Evolutionary conservation across 371 early-diverging fungal genomes (phyloP).

Genomic region (Homolaphlyctis polyrhiza): DNA sequence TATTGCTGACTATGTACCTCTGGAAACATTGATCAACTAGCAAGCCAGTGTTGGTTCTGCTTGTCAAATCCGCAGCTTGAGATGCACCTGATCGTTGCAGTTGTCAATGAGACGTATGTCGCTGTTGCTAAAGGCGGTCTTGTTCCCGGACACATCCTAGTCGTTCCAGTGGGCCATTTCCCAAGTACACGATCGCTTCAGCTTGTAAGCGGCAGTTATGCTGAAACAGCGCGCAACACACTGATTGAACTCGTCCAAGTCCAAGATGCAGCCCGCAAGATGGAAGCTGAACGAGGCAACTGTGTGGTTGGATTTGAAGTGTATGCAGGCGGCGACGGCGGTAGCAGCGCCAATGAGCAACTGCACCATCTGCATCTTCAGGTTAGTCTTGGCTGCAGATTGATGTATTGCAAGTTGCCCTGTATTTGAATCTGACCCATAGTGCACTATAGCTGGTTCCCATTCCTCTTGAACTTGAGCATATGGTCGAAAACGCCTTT

Average conservation of each 20-base stretch:
- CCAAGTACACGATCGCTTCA: conserved; percentile 11
- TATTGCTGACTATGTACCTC: too few relatives aligned
- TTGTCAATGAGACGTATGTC: conserved; percentile 66
- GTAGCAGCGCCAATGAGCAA: conserved; percentile 8
- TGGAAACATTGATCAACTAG: too few relatives aligned
- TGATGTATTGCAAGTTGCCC: too few relatives aligned
- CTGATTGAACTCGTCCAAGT: conserved; percentile 18
- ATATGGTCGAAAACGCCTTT: conserved; percentile 16
- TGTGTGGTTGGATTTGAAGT: conserved; percentile 69
- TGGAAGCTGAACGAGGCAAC: conserved; percentile 3
- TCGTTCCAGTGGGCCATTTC: conserved; percentile 72
- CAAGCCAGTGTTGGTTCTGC: conserved; percentile 79
- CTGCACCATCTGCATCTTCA: conserved; percentile 56
- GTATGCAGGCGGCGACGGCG: conserved; percentile 37
- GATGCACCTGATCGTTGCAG: conserved; percentile 72
- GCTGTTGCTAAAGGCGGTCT: conserved; percentile 74
- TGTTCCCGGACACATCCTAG: conserved; percentile 59
- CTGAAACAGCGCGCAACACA: conserved; percentile 20
- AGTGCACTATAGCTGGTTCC: conserved; percentile 36
- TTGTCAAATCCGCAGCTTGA: conserved; percentile 70
- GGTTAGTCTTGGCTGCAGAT: too few relatives aligned
- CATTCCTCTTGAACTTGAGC: conserved; percentile 19
- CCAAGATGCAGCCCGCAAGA: neutral
- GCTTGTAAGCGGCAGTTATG: conserved; percentile 10
- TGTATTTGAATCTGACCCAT: too few relatives aligned